These are phyloP conservation scores for Blastocystis sp. DNA, from an alignment of 352 stramenopile genomes.

Conservation along the genomic window DNA sequence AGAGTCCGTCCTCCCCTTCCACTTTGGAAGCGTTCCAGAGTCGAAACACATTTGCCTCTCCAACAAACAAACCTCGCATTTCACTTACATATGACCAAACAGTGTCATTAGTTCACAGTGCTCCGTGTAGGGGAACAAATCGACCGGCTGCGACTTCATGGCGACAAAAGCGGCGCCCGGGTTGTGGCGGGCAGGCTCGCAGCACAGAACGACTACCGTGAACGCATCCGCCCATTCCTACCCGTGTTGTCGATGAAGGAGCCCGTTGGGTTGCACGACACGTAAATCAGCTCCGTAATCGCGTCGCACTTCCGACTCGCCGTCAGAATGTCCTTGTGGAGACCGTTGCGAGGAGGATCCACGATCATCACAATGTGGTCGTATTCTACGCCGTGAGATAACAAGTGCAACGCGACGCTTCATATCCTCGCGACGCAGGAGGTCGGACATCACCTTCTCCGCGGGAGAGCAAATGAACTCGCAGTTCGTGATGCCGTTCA, in stretches of 20 bases:
- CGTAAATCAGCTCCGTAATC: slow-evolving; percentile 91
- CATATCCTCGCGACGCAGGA: slow-evolving; percentile 76
- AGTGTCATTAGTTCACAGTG: slow-evolving; percentile 98
- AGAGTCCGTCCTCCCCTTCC: neutral
- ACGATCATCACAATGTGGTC: slow-evolving; percentile 90
- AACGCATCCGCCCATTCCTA: neutral
- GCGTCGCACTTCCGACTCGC: slow-evolving; percentile 83
- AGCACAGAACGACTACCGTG: slow-evolving; percentile 83
- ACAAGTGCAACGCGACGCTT: slow-evolving; percentile 77
- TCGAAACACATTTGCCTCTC: slow-evolving; percentile 32
- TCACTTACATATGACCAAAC: slow-evolving; percentile 83
- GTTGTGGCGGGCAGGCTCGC: slow-evolving; percentile 87
- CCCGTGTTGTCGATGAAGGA: slow-evolving; percentile 86
- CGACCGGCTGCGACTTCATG: slow-evolving; percentile 89
- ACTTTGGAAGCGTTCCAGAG: neutral
- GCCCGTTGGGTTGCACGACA: slow-evolving; percentile 96
- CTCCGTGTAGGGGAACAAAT: slow-evolving; percentile 97
- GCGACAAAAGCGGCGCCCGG: slow-evolving; percentile 87
- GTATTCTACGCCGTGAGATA: slow-evolving; percentile 34
- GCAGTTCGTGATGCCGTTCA: slow-evolving; percentile 85
- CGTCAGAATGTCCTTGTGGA: slow-evolving; percentile 88
- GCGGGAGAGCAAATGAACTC: slow-evolving; percentile 88
- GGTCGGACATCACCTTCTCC: slow-evolving; percentile 86
- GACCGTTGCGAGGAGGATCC: slow-evolving; percentile 91
- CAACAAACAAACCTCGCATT: neutral